Percentiles rank a stretch among this genome's conserved stretches.
These are phyloP conservation scores for Chrysanthemum lavandulifolium DNA, from an alignment of 129 eudicot genomes.

Conservation along the genomic window DNA sequence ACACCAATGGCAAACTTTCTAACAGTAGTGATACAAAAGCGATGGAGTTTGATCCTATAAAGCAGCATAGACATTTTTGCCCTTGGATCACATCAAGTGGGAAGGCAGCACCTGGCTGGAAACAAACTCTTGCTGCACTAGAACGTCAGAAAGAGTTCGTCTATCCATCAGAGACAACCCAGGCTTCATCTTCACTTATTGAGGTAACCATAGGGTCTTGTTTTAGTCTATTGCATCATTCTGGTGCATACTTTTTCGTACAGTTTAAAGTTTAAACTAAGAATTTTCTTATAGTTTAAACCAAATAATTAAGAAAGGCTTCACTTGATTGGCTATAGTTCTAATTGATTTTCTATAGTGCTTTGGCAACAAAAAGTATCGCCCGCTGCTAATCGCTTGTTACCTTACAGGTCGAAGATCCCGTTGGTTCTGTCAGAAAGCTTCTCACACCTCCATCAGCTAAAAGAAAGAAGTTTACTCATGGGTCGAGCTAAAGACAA, in stretches of 20 bases:
- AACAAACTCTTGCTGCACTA: conserved; percentile 72
- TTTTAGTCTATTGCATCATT: neutral
- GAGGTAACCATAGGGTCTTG: conserved; percentile 46
- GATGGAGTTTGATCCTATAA: conserved; percentile 78
- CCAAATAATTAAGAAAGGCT: too few relatives aligned
- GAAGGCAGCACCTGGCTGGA: conserved; percentile 71
- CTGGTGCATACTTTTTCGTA: neutral
- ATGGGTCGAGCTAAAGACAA: conserved; percentile 38
- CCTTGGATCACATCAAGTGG: conserved; percentile 79
- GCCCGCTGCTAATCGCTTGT: neutral
- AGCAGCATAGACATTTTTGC: conserved; percentile 92
- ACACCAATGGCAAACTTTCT: conserved; percentile 10
- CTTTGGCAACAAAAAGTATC: neutral
- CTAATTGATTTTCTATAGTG: neutral
- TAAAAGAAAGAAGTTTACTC: conserved; percentile 57
- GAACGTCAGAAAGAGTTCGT: conserved; percentile 57
- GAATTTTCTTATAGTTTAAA: too few relatives aligned
- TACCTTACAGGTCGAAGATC: conserved; percentile 81
- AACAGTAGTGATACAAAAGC: conserved; percentile 20
- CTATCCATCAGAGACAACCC: conserved; percentile 34
- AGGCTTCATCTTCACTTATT: conserved; percentile 65
- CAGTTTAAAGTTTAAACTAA: neutral
- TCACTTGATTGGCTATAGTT: neutral
- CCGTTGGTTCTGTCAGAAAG: conserved; percentile 65
- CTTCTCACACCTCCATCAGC: conserved; percentile 64